These are phyloP conservation scores for Adiantum capillusveneris DNA, from an alignment of 75 land plant genomes.

Conservation along the genomic window DNA sequence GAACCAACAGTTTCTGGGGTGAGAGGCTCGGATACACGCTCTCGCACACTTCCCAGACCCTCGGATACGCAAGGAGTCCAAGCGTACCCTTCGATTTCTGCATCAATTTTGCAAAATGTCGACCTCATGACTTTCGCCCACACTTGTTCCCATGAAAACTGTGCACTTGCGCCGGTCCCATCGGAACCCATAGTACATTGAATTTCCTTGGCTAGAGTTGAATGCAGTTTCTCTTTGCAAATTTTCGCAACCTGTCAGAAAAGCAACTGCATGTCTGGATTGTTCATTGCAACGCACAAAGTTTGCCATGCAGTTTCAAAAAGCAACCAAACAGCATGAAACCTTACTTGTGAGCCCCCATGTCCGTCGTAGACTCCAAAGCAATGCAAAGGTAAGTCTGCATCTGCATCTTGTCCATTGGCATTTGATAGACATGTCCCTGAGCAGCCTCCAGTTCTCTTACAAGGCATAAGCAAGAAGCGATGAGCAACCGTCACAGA, in stretches of 20 bases:
- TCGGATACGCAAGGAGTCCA: not conserved
- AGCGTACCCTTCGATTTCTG: slow-evolving; percentile 23
- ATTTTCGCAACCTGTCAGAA: slow-evolving; percentile 33
- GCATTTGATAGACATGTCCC: slow-evolving; percentile 18
- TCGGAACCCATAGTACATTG: not conserved
- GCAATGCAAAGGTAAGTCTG: slow-evolving; percentile 34
- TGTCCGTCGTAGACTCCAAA: slow-evolving; percentile 96
- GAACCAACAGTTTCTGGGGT: slow-evolving; percentile 50
- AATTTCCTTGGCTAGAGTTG: slow-evolving; percentile 31
- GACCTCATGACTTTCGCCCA: slow-evolving; percentile 18
- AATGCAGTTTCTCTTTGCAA: slow-evolving; percentile 47
- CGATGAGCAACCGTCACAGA: slow-evolving; percentile 42
- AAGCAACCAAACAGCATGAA: not conserved
- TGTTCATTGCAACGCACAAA: not conserved
- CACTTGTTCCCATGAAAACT: slow-evolving; percentile 6
- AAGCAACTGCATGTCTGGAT: not conserved
- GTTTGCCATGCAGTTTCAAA: not conserved
- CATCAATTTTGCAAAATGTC: slow-evolving; percentile 28
- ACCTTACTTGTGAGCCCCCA: slow-evolving; percentile 71
- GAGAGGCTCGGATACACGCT: slow-evolving; percentile 13
- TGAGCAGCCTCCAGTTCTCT: slow-evolving; percentile 37
- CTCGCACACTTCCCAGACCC: not conserved
- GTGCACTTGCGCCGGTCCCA: not conserved
- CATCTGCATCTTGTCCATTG: not conserved
- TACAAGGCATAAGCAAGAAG: slow-evolving; percentile 34